These are phyloP conservation scores for Solanum chaucha DNA, from an alignment of 257 asterid species.

Conservation along the genomic window DNA sequence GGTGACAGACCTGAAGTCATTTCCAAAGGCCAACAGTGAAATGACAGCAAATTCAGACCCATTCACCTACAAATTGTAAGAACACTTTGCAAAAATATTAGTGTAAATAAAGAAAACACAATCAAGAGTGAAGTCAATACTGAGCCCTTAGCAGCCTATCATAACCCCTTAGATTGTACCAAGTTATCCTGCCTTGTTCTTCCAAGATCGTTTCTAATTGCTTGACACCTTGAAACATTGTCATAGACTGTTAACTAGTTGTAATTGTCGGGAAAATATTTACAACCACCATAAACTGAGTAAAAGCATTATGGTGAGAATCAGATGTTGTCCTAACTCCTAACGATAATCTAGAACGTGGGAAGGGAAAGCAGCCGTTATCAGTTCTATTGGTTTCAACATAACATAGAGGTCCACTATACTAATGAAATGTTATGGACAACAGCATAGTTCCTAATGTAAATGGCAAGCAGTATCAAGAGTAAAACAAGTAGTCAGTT, in stretches of 20 bases:
- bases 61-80: constrained; percentile 40
- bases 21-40: constrained; percentile 66
- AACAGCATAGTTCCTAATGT: not conserved
- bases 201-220: not conserved
- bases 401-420: not conserved
- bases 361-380: not conserved
- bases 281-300: not conserved
- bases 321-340: not conserved
- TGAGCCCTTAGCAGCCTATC: not conserved
- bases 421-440: not conserved
- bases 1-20: constrained; percentile 60
- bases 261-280: not conserved
- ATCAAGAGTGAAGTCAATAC: not conserved
- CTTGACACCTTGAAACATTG: not conserved
- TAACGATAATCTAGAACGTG: not conserved
- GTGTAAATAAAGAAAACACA: not conserved
- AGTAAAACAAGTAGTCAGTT: not conserved
- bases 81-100: not conserved
- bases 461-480: not conserved
- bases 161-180: not conserved
- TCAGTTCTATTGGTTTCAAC: not conserved
- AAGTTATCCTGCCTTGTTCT: not conserved
- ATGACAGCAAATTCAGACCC: constrained; percentile 73
- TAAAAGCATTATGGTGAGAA: not conserved
- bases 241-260: not conserved